A percentile compares a stretch with the other conserved stretches of the same genome.
phyloP scores from a whole-genome alignment of 768 basidiomycete species.

The Tubosaeta sp. region DNA sequence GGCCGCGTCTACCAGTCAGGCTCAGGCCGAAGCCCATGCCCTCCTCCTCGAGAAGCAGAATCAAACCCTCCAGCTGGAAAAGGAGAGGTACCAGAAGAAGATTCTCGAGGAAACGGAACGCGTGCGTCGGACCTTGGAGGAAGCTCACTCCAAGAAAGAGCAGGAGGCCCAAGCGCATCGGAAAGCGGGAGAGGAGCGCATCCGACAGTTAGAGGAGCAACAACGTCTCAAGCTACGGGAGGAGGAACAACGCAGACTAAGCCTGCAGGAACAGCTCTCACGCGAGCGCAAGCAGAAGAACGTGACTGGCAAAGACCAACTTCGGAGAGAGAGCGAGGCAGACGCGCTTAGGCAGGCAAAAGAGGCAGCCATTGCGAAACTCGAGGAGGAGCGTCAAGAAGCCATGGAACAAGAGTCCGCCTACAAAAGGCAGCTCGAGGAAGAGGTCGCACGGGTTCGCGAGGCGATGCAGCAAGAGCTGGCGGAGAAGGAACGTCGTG shows the following conservation, averaged over 20 bases:
- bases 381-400: slow-evolving; percentile 27
- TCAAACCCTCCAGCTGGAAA: slow-evolving; percentile 20
- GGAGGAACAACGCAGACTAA: slow-evolving; percentile 25
- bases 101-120: slow-evolving; percentile 26
- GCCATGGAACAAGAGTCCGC: slow-evolving; percentile 21
- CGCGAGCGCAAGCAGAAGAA: slow-evolving; percentile 20
- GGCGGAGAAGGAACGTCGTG: slow-evolving; percentile 20
- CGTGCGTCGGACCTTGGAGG: slow-evolving; percentile 20
- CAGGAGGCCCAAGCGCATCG: slow-evolving; percentile 15
- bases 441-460: slow-evolving; percentile 25
- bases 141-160: slow-evolving; percentile 25
- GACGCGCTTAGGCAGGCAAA: slow-evolving; percentile 13
- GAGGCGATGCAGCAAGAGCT: slow-evolving; percentile 20
- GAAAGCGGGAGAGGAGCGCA: slow-evolving; percentile 23
- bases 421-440: slow-evolving; percentile 24
- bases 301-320: slow-evolving; percentile 13
- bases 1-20: slow-evolving; percentile 18
- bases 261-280: slow-evolving; percentile 25
- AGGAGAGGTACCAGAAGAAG: slow-evolving; percentile 20
- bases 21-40: slow-evolving; percentile 25
- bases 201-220: slow-evolving; percentile 25
- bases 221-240: slow-evolving; percentile 26
- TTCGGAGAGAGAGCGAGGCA: slow-evolving; percentile 18
- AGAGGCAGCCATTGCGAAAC: slow-evolving; percentile 19
- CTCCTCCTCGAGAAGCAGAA: slow-evolving; percentile 22